phyloP scores from a whole-genome alignment of 176 grass and related monocot genomes.

The Cymbopogon citratus region DNA sequence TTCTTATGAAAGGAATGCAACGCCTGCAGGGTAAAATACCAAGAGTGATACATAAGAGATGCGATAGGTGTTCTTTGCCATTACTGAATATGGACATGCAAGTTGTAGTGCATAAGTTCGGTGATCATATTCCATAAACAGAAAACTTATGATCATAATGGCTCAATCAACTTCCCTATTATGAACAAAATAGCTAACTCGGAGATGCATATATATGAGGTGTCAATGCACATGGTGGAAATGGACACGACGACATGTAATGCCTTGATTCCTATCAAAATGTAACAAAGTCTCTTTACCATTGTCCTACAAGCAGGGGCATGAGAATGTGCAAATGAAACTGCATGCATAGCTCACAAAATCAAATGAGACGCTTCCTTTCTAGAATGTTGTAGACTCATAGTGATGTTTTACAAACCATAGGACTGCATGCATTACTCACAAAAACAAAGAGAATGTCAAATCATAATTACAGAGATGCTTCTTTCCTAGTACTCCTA shows the following conservation, averaged over 20 bases:
- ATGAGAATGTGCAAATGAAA: background rate
- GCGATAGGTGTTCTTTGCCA: background rate
- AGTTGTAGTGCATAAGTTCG: background rate
- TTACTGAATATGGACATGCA: background rate
- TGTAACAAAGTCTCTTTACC: background rate
- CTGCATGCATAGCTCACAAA: background rate
- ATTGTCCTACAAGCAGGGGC: background rate
- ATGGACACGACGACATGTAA: background rate
- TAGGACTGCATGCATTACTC: background rate
- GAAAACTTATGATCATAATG: background rate
- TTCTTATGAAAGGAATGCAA: background rate
- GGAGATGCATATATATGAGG: background rate
- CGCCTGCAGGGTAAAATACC: constrained; percentile 19
- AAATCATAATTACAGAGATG: background rate
- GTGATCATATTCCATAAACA: background rate
- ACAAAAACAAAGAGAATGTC: background rate
- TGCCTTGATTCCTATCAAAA: background rate
- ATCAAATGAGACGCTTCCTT: background rate
- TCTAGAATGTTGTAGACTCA: background rate
- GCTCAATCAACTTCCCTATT: background rate
- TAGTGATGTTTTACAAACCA: background rate
- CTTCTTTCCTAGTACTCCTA: background rate
- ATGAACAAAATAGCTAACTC: background rate
- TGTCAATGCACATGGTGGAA: background rate
- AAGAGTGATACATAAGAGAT: background rate